phyloP scores from a whole-genome alignment of 345 rosid genomes.

The Acer saccharum region DNA sequence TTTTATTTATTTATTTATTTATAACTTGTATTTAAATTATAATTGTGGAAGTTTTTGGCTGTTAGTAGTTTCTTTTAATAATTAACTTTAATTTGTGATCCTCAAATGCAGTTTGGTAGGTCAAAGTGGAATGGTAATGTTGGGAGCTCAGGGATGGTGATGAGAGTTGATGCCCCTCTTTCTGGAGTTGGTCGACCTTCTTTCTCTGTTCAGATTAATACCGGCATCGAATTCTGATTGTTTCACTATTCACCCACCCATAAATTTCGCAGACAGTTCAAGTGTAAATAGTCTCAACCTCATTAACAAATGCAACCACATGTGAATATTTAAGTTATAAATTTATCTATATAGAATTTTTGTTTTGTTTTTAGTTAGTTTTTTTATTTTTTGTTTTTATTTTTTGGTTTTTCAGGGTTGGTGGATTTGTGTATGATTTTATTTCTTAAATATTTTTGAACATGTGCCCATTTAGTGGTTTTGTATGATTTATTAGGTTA shows the following conservation, averaged over 20 bases:
- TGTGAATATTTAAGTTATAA: constrained; percentile 27
- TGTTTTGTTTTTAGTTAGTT: too few relatives aligned
- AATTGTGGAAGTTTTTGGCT: too few relatives aligned
- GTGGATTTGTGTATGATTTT: too few relatives aligned
- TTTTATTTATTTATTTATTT: too few relatives aligned
- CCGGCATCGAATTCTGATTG: constrained; percentile 76
- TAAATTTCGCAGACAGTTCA: neutral
- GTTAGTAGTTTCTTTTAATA: neutral
- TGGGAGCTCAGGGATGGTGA: constrained; percentile 81
- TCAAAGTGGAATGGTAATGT: constrained; percentile 93
- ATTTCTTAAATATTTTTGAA: too few relatives aligned
- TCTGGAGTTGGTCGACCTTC: constrained; percentile 65
- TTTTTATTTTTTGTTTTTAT: too few relatives aligned
- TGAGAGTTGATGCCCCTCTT: constrained; percentile 74
- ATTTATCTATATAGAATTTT: too few relatives aligned
- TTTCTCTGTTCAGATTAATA: constrained; percentile 75
- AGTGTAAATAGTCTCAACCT: constrained; percentile 39
- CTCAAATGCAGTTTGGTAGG: constrained; percentile 68
- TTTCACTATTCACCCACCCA: neutral
- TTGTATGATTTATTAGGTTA: too few relatives aligned
- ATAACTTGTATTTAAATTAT: neutral
- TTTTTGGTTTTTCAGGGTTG: too few relatives aligned
- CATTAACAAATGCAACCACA: constrained; percentile 12
- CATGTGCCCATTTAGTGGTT: too few relatives aligned
- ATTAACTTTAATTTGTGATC: neutral